These are phyloP conservation scores for Acacia melanoxylon DNA, from an alignment of 306 rosid genomes.

Conservation along the genomic window DNA sequence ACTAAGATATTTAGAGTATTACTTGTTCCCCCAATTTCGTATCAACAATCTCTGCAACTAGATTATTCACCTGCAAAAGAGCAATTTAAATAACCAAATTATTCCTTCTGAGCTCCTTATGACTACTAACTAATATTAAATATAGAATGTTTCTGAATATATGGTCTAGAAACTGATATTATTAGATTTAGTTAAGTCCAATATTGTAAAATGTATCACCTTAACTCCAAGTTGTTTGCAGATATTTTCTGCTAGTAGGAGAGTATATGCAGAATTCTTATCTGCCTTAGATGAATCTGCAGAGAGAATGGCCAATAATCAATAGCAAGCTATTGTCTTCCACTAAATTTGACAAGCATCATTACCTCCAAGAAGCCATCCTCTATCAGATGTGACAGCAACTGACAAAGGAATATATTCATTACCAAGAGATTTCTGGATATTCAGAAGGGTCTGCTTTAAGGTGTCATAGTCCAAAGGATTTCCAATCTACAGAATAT, in stretches of 20 bases:
- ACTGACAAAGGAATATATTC: slow-evolving; percentile 67
- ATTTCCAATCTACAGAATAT: slow-evolving; percentile 68
- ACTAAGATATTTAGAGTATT: slow-evolving; percentile 33
- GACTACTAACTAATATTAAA: not conserved
- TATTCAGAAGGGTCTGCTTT: slow-evolving; percentile 64
- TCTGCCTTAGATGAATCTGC: slow-evolving; percentile 88
- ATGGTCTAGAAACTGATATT: not conserved
- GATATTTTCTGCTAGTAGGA: slow-evolving; percentile 87
- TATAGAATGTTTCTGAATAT: not conserved
- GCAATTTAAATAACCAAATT: slow-evolving; percentile 10
- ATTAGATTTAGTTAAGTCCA: not conserved
- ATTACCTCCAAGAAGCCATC: slow-evolving; percentile 88
- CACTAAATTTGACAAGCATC: slow-evolving; percentile 17
- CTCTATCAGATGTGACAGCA: slow-evolving; percentile 82
- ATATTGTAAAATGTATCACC: slow-evolving; percentile 42
- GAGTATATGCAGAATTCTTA: slow-evolving; percentile 81
- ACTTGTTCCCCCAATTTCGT: slow-evolving; percentile 93
- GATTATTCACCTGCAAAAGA: slow-evolving; percentile 78
- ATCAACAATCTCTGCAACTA: slow-evolving; percentile 90
- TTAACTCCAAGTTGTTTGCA: slow-evolving; percentile 76
- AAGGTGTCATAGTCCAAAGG: slow-evolving; percentile 85
- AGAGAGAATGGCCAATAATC: slow-evolving; percentile 42
- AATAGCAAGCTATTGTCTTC: slow-evolving; percentile 33
- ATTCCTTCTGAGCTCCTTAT: slow-evolving; percentile 6
- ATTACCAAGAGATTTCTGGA: slow-evolving; percentile 57